These are phyloP conservation scores for Penicillium turbatum DNA, from an alignment of 495 filamentous ascomycete species.

Conservation along the genomic window DNA sequence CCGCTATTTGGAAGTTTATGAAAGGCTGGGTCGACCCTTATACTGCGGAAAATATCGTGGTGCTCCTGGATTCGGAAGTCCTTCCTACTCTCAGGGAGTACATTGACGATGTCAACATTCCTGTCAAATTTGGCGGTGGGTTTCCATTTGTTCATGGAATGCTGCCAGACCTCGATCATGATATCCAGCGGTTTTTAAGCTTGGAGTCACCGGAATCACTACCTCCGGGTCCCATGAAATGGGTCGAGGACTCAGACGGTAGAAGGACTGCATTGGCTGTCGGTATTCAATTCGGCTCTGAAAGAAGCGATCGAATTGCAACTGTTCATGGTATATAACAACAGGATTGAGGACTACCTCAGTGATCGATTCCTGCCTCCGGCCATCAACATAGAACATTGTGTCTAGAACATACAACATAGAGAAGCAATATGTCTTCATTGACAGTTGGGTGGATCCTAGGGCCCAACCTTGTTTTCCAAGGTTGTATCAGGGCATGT, in stretches of 20 bases:
- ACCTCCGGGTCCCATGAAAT: constrained; percentile 28
- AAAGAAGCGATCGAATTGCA: not conserved
- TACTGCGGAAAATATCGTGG: constrained; percentile 27
- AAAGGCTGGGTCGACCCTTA: constrained; percentile 26
- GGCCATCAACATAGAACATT: too few relatives aligned
- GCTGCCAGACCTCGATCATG: constrained; percentile 22
- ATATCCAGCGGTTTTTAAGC: constrained; percentile 10
- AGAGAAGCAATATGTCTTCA: too few relatives aligned
- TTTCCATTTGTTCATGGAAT: constrained; percentile 21
- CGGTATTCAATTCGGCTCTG: constrained; percentile 6
- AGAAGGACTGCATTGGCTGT: constrained; percentile 19
- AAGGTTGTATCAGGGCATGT: too few relatives aligned
- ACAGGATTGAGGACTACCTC: not conserved
- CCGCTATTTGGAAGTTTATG: constrained; percentile 24
- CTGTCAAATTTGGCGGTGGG: constrained; percentile 19
- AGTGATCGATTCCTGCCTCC: too few relatives aligned
- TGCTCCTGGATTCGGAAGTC: constrained; percentile 16
- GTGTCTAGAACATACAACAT: too few relatives aligned
- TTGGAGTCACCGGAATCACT: constrained; percentile 9
- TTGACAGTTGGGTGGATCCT: not conserved
- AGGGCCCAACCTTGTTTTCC: not conserved
- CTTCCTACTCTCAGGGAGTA: constrained; percentile 13
- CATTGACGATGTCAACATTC: constrained; percentile 26
- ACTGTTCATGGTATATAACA: not conserved
- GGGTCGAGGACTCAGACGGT: constrained; percentile 12